Evolutionary conservation across 176 grass and related monocot species (phyloP), one percentile per base, ranked within the genome.

Genomic region (Carex myosuroides): DNA sequence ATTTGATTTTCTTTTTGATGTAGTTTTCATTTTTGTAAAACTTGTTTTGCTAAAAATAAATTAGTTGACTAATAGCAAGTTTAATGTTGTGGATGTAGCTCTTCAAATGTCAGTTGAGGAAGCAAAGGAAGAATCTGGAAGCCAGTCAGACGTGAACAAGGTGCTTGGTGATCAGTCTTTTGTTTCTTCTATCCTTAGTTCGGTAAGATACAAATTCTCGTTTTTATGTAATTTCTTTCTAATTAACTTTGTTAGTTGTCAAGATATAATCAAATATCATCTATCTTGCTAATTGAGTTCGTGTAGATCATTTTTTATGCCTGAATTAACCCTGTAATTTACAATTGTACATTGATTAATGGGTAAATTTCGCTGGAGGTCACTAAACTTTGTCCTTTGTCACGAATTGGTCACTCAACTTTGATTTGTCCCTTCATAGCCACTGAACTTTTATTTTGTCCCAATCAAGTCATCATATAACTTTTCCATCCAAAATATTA

Each of bases 61-160:
- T 32, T 53, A 48, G 58, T 64, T 26, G 64, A 64, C 6, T 81
- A 48, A 81, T 20, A 24, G 1, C 21, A 46, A 24, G 17, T 26
- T 26, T 18, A 52, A 66, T 61, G 56, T 77, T 41, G 26, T 50
- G 24, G 48, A 64, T 81, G 85, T 85, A 99, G 97, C 97, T 62
- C 93, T 99, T 82, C 90, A 96, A 92, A 96, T 96, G 93, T 99
- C 97, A 91, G 93, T 96, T 84, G 88, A 99, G 81, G 97, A 90
- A 4, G 73, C 75, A 2, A 86, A 67, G 35, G 86, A 65, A 83
- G 80, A 91, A 48, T 54, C 29, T 17, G 72, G 78, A 41, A 81
- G 77, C 66, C 88, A 94, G 26, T 93, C 93, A 84, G 93, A 99
- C 64, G 86, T 96, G 93, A 93, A 89, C 65, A 96, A 92, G 75